phyloP scores from a whole-genome alignment of 805 yeast species.

The Candida maltosa region DNA sequence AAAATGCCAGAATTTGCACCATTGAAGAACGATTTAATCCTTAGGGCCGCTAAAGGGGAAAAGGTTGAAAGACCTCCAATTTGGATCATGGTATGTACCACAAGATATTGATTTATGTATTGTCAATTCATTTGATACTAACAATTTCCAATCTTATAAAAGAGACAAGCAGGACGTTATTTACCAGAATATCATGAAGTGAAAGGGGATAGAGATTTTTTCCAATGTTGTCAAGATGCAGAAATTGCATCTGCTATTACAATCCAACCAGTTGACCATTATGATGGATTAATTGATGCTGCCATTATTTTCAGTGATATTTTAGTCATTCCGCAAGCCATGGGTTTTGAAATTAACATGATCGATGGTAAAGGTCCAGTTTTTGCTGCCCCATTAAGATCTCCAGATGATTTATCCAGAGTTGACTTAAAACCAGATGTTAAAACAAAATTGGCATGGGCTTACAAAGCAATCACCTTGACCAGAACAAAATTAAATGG shows the following conservation, averaged over 20 bases:
- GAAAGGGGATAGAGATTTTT: conserved; percentile 82
- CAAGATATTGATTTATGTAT: not conserved
- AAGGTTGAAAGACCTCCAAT: conserved; percentile 94
- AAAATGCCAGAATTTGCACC: conserved; percentile 57
- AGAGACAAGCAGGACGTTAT: conserved; percentile 95
- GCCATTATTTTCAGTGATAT: conserved; percentile 96
- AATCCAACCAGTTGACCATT: conserved; percentile 91
- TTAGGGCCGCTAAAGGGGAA: conserved; percentile 90
- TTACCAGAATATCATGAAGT: conserved; percentile 88
- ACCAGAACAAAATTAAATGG: conserved; percentile 87
- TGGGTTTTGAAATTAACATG: conserved; percentile 95
- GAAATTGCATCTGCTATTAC: conserved; percentile 93
- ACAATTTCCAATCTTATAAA: conserved; percentile 10
- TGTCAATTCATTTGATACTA: conserved; percentile 4
- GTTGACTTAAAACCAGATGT: conserved; percentile 68
- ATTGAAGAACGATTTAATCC: conserved; percentile 82
- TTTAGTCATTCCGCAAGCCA: conserved; percentile 94
- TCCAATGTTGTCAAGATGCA: conserved; percentile 92
- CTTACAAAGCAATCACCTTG: conserved; percentile 85
- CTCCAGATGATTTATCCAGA: conserved; percentile 61
- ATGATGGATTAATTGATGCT: conserved; percentile 86
- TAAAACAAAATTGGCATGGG: conserved; percentile 82
- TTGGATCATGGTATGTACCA: conserved; percentile 79
- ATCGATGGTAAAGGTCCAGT: conserved; percentile 92
- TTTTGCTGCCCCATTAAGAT: conserved; percentile 83